Evolutionary conservation across 805 yeast species (phyloP), one percentile per base, ranked within the genome.

Genomic region (Ogataea minuta): DNA sequence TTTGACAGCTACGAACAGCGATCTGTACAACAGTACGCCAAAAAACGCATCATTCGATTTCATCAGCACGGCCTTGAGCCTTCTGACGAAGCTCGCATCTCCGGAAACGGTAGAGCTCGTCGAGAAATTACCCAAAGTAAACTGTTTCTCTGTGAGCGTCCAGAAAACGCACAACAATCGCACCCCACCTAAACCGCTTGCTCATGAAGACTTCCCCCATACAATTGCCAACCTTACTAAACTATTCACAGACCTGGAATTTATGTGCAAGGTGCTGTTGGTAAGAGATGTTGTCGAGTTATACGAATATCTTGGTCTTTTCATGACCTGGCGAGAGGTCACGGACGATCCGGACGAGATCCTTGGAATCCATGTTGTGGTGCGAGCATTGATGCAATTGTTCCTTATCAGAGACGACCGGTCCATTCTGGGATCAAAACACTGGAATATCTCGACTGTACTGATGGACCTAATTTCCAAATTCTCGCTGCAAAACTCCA

Each of bases 361-460:
- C 4, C 24, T 53, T n/a, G 65, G 65, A 0, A 50, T 60, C 29
- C 72, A 69, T 46, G 74, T 71, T 6, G 56, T 84, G n/a, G 71
- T 81, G 1, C 68, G 90, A 43, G 84, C 84, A 2, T 50, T 80
- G 9, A 72, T 80, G 49, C 86, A 82, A 39, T 61, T 81, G 15
- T 79, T 74, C 50, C 62, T 82, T 16, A 65, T 83, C 7, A 64
- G 87, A 44, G 85, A 82, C 52, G 80, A 82, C 55, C 72, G 71
- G 37, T 64, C 78, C 1, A 64, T 84, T 2, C 49, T 80, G 16
- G 90, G 89, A 0, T 66, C 65, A 32, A 28, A 50, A 1, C 44
- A 43, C 19, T 68, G 63, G 37, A 54, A 58, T 11, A 54, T 78
- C 19, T 43, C 52, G 9, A 63, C 64, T 3, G 57, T 72, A 16